Evolutionary conservation across 2,329 filamentous ascomycete genomes (phyloP).

Genomic region (Laburnicola sp.): DNA sequence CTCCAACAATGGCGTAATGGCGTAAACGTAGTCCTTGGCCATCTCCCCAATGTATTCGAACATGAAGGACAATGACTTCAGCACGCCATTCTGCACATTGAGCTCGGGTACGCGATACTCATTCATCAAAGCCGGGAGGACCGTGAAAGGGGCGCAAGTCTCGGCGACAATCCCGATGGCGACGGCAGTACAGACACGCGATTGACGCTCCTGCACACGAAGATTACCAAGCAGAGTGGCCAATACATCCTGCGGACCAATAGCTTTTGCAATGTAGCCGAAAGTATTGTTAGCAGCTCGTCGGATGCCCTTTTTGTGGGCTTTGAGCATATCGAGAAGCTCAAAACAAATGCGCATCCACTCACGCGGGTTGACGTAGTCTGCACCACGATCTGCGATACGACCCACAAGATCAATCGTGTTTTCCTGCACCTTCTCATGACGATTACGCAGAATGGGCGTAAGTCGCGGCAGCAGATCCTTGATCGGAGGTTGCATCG

Average conservation of each 20-base stretch:
- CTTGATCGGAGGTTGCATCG: conserved; percentile 98
- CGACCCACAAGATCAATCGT: conserved; percentile 97
- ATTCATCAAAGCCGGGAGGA: conserved; percentile 98
- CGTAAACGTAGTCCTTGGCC: conserved; percentile 99
- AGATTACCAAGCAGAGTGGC: conserved; percentile 96
- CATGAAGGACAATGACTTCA: conserved; percentile 94
- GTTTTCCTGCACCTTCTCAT: conserved; percentile 99
- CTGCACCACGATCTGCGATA: conserved; percentile 94
- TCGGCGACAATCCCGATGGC: conserved; percentile 98
- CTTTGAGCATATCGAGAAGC: conserved; percentile 97
- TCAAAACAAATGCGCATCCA: conserved; percentile 99
- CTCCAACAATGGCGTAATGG: conserved; percentile 91
- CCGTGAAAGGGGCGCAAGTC: conserved; percentile 96
- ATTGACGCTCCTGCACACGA: conserved; percentile 95
- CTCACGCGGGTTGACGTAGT: conserved; percentile 94
- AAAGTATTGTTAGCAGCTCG: conserved; percentile 99
- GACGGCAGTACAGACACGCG: conserved; percentile 96
- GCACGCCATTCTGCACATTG: conserved; percentile 97
- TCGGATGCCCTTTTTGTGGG: conserved; percentile 98
- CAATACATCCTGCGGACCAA: conserved; percentile 94
- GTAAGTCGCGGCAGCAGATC: conserved; percentile 93
- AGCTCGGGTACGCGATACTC: conserved; percentile 98
- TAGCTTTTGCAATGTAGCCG: conserved; percentile 98
- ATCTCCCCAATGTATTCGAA: conserved; percentile 99
- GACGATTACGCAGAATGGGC: conserved; percentile 95